Evolutionary conservation across 345 rosid genomes (phyloP), one percentile per base, ranked within the genome.

Genomic region (Cardamine resedifolia): DNA sequence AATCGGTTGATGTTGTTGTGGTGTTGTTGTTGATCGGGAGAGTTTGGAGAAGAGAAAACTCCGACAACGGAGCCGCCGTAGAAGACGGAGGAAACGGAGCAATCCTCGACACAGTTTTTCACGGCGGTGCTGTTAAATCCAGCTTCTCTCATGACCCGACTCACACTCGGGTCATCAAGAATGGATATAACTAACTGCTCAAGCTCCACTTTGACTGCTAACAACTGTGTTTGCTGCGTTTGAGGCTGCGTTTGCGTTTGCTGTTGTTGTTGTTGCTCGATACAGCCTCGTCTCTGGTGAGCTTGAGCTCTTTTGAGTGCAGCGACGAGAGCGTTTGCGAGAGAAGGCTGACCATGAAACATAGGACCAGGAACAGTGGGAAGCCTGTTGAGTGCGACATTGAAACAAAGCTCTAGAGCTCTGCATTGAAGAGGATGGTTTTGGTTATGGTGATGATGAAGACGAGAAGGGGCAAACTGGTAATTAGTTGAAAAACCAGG

Each of bases 121-220:
- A 90, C 91, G 11, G 86, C 81, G 58, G 89, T 88, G 75, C 96
- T 89, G 41, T 92, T 88, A 71, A 92, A 85, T 0, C 98, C 98
- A 57, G 98, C 98, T 78, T 92, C 98, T 68, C 91, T 84, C 96
- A 92, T 90, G 73, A 90, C 96, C 79, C 98, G 73, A 64, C 96
- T 87, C 50, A 90, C 96, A 74, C 93, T 86, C 24, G 96, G 96
- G 71, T 90, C 96, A 79, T 90, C 96, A 2, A 90, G 69, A 50
- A 90, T 90, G 19, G 96, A 90, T 15, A 87, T 65, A 23, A 86
- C 77, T 5, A 90, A 83, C 83, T 87, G 96, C 44, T 86, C 93
- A 44, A 87, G 76, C 89, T 90, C 93, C 1, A 90, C 93, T 69
- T 85, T 90, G 2, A 90, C 69, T 3, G 85, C 81, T 36, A 90